A percentile compares a stretch with the other conserved stretches of the same genome.
Evolutionary conservation across 2,329 filamentous ascomycete species (phyloP).

Genomic region (Cladosporium oxysporum): DNA sequence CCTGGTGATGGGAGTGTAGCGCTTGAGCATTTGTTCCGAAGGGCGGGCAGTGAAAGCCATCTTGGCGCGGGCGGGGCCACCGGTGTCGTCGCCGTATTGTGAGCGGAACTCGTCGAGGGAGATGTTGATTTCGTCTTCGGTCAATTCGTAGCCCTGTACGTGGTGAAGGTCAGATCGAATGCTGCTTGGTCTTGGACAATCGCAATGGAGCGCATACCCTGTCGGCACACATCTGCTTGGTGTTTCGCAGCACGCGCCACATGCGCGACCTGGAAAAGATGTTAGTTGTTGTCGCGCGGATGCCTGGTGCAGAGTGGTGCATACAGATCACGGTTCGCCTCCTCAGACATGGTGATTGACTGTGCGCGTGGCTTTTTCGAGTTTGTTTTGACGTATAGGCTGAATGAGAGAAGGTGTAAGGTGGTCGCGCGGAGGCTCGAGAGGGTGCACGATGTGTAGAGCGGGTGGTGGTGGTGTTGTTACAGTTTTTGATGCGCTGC

Average conservation of each 20-base stretch:
- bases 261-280: constrained; percentile 57
- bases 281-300: constrained; percentile 14
- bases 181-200: constrained; percentile 51
- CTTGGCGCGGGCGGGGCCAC: constrained; percentile 74
- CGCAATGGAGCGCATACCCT: constrained; percentile 41
- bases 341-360: constrained; percentile 18
- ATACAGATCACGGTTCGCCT: constrained; percentile 20
- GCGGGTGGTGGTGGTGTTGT: constrained; percentile 13
- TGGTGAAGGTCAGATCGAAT: constrained; percentile 9
- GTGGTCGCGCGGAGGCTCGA: not conserved
- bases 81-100: constrained; percentile 71
- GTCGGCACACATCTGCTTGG: constrained; percentile 92
- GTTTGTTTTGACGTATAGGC: not conserved
- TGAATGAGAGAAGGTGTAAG: not conserved
- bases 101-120: constrained; percentile 76
- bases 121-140: constrained; percentile 85
- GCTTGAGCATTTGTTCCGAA: constrained; percentile 78
- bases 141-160: constrained; percentile 85
- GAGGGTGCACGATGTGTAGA: not conserved
- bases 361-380: constrained; percentile 7
- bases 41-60: constrained; percentile 89
- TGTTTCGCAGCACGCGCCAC: constrained; percentile 92
- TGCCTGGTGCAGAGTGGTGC: not conserved
- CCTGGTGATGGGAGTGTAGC: constrained; percentile 72
- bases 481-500: constrained; percentile 19